These are phyloP conservation scores for Pseudogymnoascus sp. DNA, from an alignment of 2,329 filamentous ascomycete species.

Conservation along the genomic window DNA sequence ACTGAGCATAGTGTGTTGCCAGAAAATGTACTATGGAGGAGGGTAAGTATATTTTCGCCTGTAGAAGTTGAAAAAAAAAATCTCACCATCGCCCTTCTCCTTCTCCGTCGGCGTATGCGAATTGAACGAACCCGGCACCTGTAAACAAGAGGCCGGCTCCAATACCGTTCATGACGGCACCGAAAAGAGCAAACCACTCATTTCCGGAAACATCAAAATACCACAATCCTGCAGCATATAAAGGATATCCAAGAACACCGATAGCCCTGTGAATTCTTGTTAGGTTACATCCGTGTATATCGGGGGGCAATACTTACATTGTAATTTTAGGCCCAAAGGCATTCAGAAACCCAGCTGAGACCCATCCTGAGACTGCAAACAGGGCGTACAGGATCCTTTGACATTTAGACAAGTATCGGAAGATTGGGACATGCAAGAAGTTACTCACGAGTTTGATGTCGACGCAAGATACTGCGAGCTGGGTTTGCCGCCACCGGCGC, in stretches of 20 bases:
- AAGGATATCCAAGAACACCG: slow-evolving; percentile 14
- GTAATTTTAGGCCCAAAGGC: slow-evolving; percentile 4
- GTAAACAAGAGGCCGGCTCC: slow-evolving; percentile 12
- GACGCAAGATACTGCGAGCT: slow-evolving; percentile 11
- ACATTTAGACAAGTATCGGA: neutral
- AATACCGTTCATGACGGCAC: slow-evolving; percentile 14
- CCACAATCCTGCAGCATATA: slow-evolving; percentile 7
- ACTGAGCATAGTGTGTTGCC: slow-evolving; percentile 11
- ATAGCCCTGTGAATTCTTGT: slow-evolving; percentile 11
- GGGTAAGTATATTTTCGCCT: slow-evolving; percentile 8
- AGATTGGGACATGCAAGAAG: neutral
- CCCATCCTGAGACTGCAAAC: slow-evolving; percentile 13
- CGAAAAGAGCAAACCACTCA: slow-evolving; percentile 14
- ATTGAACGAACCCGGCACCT: slow-evolving; percentile 14
- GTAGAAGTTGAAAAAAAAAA: neutral
- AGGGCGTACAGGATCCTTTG: slow-evolving; percentile 13
- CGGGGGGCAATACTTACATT: neutral
- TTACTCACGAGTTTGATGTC: slow-evolving; percentile 2
- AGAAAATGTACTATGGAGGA: slow-evolving; percentile 5
- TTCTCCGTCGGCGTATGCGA: slow-evolving; percentile 17
- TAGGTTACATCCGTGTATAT: neutral
- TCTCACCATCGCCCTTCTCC: slow-evolving; percentile 15
- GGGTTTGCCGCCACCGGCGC: slow-evolving; percentile 17
- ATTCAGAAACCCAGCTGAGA: slow-evolving; percentile 16
- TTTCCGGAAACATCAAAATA: slow-evolving; percentile 16